Evolutionary conservation across 208 protist genomes (phyloP).

Genomic region (Crithidia bombi): DNA sequence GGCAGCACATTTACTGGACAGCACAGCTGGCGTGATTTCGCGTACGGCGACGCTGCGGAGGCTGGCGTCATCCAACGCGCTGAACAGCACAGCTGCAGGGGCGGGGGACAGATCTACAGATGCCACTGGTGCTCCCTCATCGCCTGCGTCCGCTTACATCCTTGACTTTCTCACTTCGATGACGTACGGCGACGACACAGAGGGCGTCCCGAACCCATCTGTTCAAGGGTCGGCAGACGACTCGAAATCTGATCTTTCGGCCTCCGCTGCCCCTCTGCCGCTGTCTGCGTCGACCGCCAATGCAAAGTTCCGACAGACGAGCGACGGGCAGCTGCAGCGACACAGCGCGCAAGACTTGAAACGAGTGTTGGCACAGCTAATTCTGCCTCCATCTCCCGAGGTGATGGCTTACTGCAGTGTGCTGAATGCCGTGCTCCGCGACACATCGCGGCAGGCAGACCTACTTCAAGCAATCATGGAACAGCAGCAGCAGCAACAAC

Average conservation of each 20-base stretch:
- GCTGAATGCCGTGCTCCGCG: conserved; percentile 45
- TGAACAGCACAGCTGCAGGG: conserved; percentile 9
- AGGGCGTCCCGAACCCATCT: conserved; percentile 13
- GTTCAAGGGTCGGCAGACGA: not conserved
- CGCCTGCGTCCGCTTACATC: conserved; percentile 2
- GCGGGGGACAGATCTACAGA: not conserved
- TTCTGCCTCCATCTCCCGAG: conserved; percentile 73
- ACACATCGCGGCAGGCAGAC: conserved; percentile 53
- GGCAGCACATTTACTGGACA: conserved; percentile 54
- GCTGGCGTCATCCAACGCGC: conserved; percentile 46
- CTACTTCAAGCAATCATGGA: conserved; percentile 50
- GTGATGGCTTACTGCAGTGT: conserved; percentile 47
- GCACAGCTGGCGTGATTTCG: conserved; percentile 47
- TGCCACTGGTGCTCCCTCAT: not conserved
- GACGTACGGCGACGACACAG: conserved; percentile 28
- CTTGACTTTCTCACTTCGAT: conserved; percentile 28
- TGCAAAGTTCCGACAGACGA: conserved; percentile 23
- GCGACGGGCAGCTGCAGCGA: conserved; percentile 29
- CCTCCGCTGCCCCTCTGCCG: not conserved
- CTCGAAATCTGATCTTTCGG: not conserved
- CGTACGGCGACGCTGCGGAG: conserved; percentile 55
- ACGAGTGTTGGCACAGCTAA: conserved; percentile 46
- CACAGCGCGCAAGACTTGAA: conserved; percentile 47
- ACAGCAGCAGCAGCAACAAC: conserved; percentile 20
- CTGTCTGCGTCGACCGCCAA: not conserved